Base-by-base conservation (phyloP, 345 rosid genomes). In the Citrus mangshanensis region DNA sequence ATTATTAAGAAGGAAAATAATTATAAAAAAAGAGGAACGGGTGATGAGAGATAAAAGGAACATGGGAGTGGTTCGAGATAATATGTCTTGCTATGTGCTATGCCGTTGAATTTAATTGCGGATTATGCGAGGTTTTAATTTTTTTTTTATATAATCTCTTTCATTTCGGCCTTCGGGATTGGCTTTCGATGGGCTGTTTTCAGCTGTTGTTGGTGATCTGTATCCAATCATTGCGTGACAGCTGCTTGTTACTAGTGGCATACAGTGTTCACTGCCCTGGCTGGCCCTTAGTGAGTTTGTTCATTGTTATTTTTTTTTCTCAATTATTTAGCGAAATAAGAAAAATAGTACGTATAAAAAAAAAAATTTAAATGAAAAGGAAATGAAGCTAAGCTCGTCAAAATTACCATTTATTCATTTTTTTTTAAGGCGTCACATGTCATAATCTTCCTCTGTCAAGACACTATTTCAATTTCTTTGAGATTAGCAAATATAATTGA, bases 161-260 rank as follows among this genome's bases (percentile, higher is more conserved):
- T 19, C 22, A 16, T 9, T 18, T 72, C 27, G 10, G 64, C 6
- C 34, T 72, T 55, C 19, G 46, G 27, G 0, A 70, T 32, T 19
- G 61, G 68, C 6, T 19, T 19, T 7, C 24, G 24, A n/a, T 28
- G 38, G 35, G 37, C 34, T 42, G 54, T 68, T n/a, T 0, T 22
- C 42, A 22, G 51, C 51, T 13, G 51, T 13, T 46, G 16, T 46
- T 35, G 79, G 37, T 76, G 72, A 76, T 54, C 73, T 76, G 66
- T 8, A 14, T 55, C 79, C 72, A 54, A 66, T 76, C 49, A 34
- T 66, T 76, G n/a, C 10, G n/a, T 66, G 73, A 34, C 79, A 76
- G 51, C 51, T 46, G 10, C 4, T 32, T 27, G 5, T 61, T 12
- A 51, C 34, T 7, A 7, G 22, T 4, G 10, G 4, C 70, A 38